Conservation (phyloP, 805 yeast genomes). For the Candida sithepensis region DNA sequence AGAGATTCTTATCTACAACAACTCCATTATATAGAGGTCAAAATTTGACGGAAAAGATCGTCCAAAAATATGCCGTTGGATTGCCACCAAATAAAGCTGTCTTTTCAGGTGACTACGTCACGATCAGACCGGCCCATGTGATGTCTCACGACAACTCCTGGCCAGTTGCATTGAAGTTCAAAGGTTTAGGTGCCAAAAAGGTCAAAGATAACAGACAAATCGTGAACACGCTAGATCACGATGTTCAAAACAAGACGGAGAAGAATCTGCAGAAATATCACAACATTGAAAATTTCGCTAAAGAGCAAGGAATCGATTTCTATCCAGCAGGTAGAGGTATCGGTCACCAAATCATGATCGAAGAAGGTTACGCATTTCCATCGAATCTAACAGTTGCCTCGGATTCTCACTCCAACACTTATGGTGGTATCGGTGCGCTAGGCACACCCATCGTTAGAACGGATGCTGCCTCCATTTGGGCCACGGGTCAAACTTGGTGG, state of each 20-base stretch:
- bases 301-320: conserved; percentile 88
- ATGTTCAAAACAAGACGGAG: conserved; percentile 89
- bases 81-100: conserved; percentile 72
- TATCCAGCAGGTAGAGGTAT: conserved; percentile 99
- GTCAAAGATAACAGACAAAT: conserved; percentile 86
- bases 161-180: conserved; percentile 98
- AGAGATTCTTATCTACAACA: conserved; percentile 3
- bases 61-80: conserved; percentile 89
- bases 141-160: conserved; percentile 99
- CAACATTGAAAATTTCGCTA: conserved; percentile 88
- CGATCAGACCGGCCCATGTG: conserved; percentile 93
- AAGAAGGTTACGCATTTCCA: conserved; percentile 98
- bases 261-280: conserved; percentile 83
- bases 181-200: conserved; percentile 85
- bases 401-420: conserved; percentile 96
- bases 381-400: conserved; percentile 91
- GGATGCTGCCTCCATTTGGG: conserved; percentile 99
- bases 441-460: conserved; percentile 99
- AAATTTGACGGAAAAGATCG: conserved; percentile 92
- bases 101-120: conserved; percentile 88
- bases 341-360: conserved; percentile 99
- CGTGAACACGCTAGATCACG: conserved; percentile 96
- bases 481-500: conserved; percentile 99
- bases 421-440: conserved; percentile 93
- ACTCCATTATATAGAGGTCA: conserved; percentile 46